Evolutionary conservation across 345 rosid genomes (phyloP).

Genomic region (Microthlaspi erraticum): DNA sequence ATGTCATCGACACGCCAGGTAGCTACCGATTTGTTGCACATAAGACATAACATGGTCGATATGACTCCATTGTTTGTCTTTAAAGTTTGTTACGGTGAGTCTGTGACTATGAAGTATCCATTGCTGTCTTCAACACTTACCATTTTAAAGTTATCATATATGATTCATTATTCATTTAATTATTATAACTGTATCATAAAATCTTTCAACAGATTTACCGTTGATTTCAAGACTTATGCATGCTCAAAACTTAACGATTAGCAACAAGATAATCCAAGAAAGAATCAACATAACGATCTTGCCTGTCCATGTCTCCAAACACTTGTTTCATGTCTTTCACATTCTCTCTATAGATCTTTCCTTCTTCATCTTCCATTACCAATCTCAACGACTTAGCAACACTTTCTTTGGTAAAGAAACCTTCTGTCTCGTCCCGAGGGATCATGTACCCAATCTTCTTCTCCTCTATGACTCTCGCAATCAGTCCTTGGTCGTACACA

Average conservation of each 20-base stretch:
- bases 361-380: slow-evolving; percentile 49
- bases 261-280: slow-evolving; percentile 23
- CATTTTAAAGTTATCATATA: too few relatives aligned
- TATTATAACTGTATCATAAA: too few relatives aligned
- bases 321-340: slow-evolving; percentile 45
- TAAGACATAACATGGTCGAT: too few relatives aligned
- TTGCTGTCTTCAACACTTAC: too few relatives aligned
- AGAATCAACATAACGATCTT: slow-evolving; percentile 31
- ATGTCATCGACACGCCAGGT: too few relatives aligned
- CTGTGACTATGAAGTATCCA: too few relatives aligned
- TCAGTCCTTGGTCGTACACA: slow-evolving; percentile 47
- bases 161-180: too few relatives aligned
- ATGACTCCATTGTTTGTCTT: too few relatives aligned
- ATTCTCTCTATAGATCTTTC: slow-evolving; percentile 47
- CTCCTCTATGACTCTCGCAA: slow-evolving; percentile 43
- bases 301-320: slow-evolving; percentile 35
- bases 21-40: too few relatives aligned
- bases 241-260: slow-evolving; percentile 9
- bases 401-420: slow-evolving; percentile 39
- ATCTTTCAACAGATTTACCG: not conserved
- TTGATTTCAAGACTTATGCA: not conserved
- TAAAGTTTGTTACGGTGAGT: too few relatives aligned
- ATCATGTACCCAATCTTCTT: slow-evolving; percentile 40
- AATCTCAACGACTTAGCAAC: slow-evolving; percentile 45
- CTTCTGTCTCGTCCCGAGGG: slow-evolving; percentile 40